Base-by-base conservation (phyloP, 2,329 filamentous ascomycete genomes). In the Pyricularia sp. region DNA sequence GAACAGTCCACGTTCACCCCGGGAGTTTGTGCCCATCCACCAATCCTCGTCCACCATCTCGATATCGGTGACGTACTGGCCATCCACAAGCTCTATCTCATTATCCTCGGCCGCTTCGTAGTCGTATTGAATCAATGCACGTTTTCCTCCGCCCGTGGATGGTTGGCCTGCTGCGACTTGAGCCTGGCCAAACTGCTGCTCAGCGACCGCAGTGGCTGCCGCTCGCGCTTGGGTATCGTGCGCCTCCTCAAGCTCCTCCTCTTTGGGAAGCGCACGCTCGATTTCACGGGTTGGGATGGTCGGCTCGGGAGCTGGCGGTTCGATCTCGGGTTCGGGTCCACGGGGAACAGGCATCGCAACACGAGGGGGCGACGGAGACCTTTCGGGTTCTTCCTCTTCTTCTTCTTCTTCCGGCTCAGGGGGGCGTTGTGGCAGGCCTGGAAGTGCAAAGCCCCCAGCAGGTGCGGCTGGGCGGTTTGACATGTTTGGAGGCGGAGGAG, bases 21-120 rank as follows among this genome's bases (percentile, higher is more conserved):
- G 82, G 26, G 83, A 79, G 78, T 97, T 99, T 69, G 89, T 90
- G 59, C 96, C 94, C 84, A 96, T 89, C 94, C 94, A 99, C 94
- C 94, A 99, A 74, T 99, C 93, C 63, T 96, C 89, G 70, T 97
- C 94, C 2, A 99, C 91, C 90, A 96, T 96, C 68, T 97, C 91
- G 71, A 99, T 96, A 73, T 96, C 88, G 28, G 84, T 92, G 49
- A 99, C 88, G 68, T 88, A 85, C 71, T 97, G 90, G 68, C 93
- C 93, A 77, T 99, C 94, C 30, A 84, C 82, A 22, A 99, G 83
- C 69, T 96, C 92, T 65, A 99, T 85, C 77, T 99, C 94, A 72
- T 99, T 99, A 69, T 96, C 93, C 75, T 99, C 94, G 1, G 92
- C 92, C 78, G 96, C 97, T 72, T 97, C 93, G 73, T 99, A 99